Evolutionary conservation across 2,329 filamentous ascomycete species (phyloP), one percentile per base, ranked within the genome.

Genomic region (Fusarium concolor): DNA sequence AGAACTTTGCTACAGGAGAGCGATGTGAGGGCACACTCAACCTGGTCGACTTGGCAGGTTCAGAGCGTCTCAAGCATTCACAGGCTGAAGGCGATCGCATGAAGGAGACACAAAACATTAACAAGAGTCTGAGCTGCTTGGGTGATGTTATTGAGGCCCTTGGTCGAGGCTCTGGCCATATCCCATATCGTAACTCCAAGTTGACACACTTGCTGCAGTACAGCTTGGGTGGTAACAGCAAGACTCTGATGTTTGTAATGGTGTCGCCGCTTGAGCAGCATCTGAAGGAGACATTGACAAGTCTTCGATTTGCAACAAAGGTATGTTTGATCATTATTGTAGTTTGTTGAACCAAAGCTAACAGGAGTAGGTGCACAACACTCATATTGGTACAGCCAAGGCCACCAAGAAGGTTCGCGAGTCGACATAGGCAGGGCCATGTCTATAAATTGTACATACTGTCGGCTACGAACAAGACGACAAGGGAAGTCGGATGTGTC

Each of bases 171-270:
- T 92, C 91, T 56, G 87, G 86, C 8, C 95, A 97, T 75, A 88
- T 99, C 43, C 96, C 96, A 2, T 99, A 98, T 81, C 86, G 96
- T 55, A 98, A 98, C 81, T 97, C 93, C 72, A 98, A 97, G 87
- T 86, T 99, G 69, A 99, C 96, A 10, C 97, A 97, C 76, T 86
- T 99, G 45, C 86, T 99, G 37, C 93, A 98, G 87, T 96, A 96
- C 76, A 97, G 93, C 5, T 84, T 99, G 10, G 95, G 96, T 6
- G 96, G 96, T 17, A 97, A 97, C 79, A 96, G 92, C 72, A 97
- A 97, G 82, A 99, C 96, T 1, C 90, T 99, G 74, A 99, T 99
- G 96, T 97, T 99, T 78, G 93, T 98, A 77, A 98, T 98, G 94
- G 92, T 97, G 57, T 96, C 92, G 72, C 96, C 96, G 33, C 83